These are phyloP conservation scores for Peronospora destructor DNA, from an alignment of 352 stramenopile genomes.

Conservation along the genomic window DNA sequence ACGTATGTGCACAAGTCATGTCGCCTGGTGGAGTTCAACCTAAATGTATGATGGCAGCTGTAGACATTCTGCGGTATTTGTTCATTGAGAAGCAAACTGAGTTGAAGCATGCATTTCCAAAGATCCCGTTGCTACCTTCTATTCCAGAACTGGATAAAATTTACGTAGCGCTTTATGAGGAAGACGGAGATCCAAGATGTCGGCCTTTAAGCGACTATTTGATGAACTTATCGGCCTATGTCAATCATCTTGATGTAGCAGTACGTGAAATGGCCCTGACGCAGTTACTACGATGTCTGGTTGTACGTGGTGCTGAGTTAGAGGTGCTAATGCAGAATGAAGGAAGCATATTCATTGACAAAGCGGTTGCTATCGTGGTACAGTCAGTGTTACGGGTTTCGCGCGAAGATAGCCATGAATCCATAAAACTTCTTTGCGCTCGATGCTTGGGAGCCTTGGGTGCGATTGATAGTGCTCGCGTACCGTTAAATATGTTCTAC, in stretches of 20 bases:
- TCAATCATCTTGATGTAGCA: conserved; percentile 73
- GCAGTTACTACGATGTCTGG: conserved; percentile 60
- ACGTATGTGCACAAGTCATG: conserved; percentile 8
- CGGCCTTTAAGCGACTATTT: conserved; percentile 49
- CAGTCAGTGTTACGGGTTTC: conserved; percentile 65
- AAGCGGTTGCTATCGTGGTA: conserved; percentile 46
- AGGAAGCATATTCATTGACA: conserved; percentile 60
- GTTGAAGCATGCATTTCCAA: conserved; percentile 55
- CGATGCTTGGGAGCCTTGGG: conserved; percentile 70
- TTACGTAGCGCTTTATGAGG: conserved; percentile 42
- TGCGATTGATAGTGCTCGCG: conserved; percentile 70
- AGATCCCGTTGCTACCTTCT: conserved; percentile 59
- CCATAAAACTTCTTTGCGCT: conserved; percentile 63
- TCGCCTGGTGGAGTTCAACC: conserved; percentile 13
- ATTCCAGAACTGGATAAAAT: conserved; percentile 64
- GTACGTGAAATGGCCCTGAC: conserved; percentile 73
- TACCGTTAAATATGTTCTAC: conserved; percentile 65
- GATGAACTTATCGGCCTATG: conserved; percentile 42
- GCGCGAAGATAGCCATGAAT: conserved; percentile 51
- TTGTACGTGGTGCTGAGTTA: conserved; percentile 54
- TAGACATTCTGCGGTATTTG: conserved; percentile 55
- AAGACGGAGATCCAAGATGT: conserved; percentile 50
- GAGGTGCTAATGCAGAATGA: conserved; percentile 63
- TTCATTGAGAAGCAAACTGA: conserved; percentile 63
- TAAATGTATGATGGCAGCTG: conserved; percentile 23